Percentiles rank a stretch among this genome's conserved stretches.
Conservation (phyloP, 2,329 filamentous ascomycete genomes). For the Exophiala calicioides region DNA sequence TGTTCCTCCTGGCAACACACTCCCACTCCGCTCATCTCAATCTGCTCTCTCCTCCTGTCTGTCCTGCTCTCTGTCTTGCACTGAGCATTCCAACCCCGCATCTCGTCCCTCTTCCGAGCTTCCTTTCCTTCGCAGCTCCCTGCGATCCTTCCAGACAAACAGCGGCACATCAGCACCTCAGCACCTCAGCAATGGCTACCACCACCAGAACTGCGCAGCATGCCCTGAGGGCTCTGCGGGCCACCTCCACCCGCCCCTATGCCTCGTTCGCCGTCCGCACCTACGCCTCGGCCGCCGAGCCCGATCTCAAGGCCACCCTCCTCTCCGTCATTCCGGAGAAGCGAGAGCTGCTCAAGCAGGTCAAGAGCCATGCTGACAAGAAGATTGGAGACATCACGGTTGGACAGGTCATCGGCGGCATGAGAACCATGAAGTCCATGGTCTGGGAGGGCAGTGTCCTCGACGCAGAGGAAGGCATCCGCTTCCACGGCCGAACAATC, state of each 20-base stretch:
- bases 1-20: no score
- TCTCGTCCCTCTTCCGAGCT: not conserved
- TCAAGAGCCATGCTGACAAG: slow-evolving; percentile 82
- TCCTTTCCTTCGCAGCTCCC: not conserved
- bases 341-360: slow-evolving; percentile 87
- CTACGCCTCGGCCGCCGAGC: slow-evolving; percentile 77
- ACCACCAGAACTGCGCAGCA: slow-evolving; percentile 27
- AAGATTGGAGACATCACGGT: slow-evolving; percentile 90
- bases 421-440: slow-evolving; percentile 97
- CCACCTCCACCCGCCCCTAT: slow-evolving; percentile 19
- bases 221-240: slow-evolving; percentile 27
- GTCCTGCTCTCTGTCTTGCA: no score
- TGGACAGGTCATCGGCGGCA: slow-evolving; percentile 90
- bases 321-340: slow-evolving; percentile 85
- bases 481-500: slow-evolving; percentile 96
- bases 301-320: slow-evolving; percentile 85
- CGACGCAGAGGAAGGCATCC: slow-evolving; percentile 94
- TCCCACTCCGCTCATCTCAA: no score
- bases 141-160: no score
- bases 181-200: slow-evolving; percentile 26
- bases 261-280: slow-evolving; percentile 43
- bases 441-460: slow-evolving; percentile 98
- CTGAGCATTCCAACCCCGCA: no score
- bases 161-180: no score
- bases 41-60: no score